Evolutionary conservation across 2,329 filamentous ascomycete species (phyloP), one percentile per base, ranked within the genome.

Genomic region (Talaromyces sp.): DNA sequence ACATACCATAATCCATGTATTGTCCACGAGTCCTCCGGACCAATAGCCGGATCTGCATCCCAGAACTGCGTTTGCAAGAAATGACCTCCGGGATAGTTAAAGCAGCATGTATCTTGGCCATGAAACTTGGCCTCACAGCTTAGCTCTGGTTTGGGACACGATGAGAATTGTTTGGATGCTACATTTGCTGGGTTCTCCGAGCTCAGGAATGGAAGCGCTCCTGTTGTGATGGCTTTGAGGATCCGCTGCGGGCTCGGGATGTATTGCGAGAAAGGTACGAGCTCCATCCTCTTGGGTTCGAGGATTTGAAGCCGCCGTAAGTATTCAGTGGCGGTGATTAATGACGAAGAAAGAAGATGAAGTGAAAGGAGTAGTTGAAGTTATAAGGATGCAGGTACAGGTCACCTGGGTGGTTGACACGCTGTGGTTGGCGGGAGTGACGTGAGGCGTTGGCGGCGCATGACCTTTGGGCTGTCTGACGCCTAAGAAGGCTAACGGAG

Each of bases 51-150:
- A 65, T 84, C 74, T 0, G 86, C 84, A 72, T 93, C 90, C 90
- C 90, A 93, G 78, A 93, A 92, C 71, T 93, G 90, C 2, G 90
- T 92, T 75, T 87, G 85, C 4, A 92, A 82, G 52, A 93, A 78
- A 67, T 90, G 85, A 8, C 90, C 90, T 3, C 89, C 87, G 0
- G 90, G 90, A 24, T 85, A 82, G 72, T 90, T 90, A 79, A 92
- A 90, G 77, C 90, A 93, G 79, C 90, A 93, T 7, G 87, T 84
- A 71, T 92, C 82, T 60, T 82, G 74, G n/a, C 85, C 83, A 8
- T 78, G 76, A 3, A 86, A 86, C 6, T 83, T 85, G 72, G 88
- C 88, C 65, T 87, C 84, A 72, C 89, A 92, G 70, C 87, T 89
- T 61, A 89, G 72, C 67, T 80, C 76, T 3, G 73, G 68, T 14